Percentiles rank a stretch among this genome's conserved stretches.
Conservation (phyloP, 225 moss, liverwort and hornwort genomes). For the Bryum argenteum region DNA sequence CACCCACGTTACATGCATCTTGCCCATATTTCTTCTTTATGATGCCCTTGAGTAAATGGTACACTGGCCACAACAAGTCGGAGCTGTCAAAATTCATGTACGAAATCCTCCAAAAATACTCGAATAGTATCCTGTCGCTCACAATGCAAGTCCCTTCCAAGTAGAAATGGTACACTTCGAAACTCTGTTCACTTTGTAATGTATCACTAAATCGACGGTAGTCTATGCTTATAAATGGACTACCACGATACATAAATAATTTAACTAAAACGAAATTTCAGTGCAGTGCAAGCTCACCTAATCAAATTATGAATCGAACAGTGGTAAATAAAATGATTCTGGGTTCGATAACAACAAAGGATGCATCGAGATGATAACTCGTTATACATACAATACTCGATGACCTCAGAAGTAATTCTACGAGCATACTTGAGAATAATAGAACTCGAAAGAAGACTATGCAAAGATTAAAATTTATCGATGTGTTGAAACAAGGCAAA, state of each 20-base stretch:
- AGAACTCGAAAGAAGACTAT: too few relatives aligned
- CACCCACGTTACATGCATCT: conserved; percentile 93
- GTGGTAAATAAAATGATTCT: too few relatives aligned
- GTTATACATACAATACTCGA: background rate
- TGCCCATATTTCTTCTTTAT: conserved; percentile 95
- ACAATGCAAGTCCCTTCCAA: background rate
- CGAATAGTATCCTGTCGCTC: background rate
- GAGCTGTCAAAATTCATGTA: background rate
- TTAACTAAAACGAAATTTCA: too few relatives aligned
- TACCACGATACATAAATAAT: background rate
- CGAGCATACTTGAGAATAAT: too few relatives aligned
- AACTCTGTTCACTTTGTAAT: too few relatives aligned
- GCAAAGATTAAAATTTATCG: too few relatives aligned
- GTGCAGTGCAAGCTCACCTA: too few relatives aligned
- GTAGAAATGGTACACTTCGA: background rate
- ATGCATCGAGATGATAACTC: too few relatives aligned
- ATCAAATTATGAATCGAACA: too few relatives aligned
- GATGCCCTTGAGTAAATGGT: conserved; percentile 81
- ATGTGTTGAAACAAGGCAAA: background rate
- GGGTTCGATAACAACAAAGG: too few relatives aligned
- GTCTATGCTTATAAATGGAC: background rate
- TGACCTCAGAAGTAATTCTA: too few relatives aligned
- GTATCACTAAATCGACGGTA: background rate
- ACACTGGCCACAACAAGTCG: conserved; percentile 51
- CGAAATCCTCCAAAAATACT: too few relatives aligned